Percentiles rank a stretch among this genome's conserved stretches.
These are phyloP conservation scores for Ensete glaucum DNA, from an alignment of 176 grass and related monocot species.

Conservation along the genomic window DNA sequence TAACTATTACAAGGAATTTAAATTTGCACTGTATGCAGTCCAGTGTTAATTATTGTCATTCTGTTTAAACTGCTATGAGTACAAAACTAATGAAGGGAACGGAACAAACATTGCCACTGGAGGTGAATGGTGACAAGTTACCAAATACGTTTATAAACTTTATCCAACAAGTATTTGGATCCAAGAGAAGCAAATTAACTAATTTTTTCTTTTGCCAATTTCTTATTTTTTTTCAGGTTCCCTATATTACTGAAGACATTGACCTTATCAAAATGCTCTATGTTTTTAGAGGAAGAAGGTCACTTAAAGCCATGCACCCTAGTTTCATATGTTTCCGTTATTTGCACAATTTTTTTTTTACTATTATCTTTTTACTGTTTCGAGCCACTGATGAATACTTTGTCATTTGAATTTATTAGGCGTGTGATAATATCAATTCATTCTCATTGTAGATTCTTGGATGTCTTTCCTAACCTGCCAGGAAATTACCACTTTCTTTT, in stretches of 20 bases:
- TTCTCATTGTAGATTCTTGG: too few species aligned
- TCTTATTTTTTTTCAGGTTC: not conserved
- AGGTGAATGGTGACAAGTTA: conserved; percentile 99
- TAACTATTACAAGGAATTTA: conserved; percentile 21
- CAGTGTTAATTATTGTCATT: not conserved
- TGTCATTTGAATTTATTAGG: too few species aligned
- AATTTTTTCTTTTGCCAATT: not conserved
- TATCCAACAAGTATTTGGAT: not conserved
- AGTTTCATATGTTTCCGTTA: too few species aligned
- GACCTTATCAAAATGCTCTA: too few species aligned
- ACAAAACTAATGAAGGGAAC: conserved; percentile 42
- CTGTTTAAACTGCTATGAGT: conserved; percentile 23
- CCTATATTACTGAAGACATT: not conserved
- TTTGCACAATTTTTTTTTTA: too few species aligned
- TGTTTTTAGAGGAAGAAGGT: too few species aligned
- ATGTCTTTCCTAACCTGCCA: too few species aligned
- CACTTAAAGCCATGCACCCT: too few species aligned
- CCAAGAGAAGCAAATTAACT: not conserved
- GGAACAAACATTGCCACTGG: conserved; percentile 37
- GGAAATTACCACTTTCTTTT: too few species aligned
- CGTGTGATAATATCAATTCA: too few species aligned
- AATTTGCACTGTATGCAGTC: conserved; percentile 1
- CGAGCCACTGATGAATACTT: too few species aligned
- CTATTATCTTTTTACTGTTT: too few species aligned
- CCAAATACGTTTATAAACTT: not conserved